A percentile compares a stretch with the other conserved stretches of the same genome.
phyloP scores from a whole-genome alignment of 768 basidiomycete species.

The Mycena crocata region DNA sequence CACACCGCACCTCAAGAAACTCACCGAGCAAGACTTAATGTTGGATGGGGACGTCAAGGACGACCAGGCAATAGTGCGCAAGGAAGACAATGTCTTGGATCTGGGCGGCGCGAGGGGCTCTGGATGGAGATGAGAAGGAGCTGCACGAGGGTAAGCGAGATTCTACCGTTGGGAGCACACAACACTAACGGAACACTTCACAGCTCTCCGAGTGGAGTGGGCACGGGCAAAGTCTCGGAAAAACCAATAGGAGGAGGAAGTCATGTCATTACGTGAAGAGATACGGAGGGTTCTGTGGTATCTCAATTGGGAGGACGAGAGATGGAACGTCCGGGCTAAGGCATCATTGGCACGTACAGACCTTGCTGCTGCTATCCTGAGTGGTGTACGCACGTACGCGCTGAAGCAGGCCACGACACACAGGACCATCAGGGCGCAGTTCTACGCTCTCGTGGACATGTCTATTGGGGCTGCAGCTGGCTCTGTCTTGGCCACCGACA shows the following conservation, averaged over 20 bases:
- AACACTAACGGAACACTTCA: neutral
- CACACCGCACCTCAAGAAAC: no score
- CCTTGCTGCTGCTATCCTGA: neutral
- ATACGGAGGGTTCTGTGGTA: neutral
- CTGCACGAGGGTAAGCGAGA: neutral
- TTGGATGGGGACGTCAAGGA: no score
- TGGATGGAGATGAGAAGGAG: neutral
- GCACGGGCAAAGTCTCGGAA: neutral
- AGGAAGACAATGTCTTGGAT: no score
- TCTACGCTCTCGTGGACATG: no score
- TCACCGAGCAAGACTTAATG: no score
- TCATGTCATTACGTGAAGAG: neutral
- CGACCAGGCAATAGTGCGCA: no score
- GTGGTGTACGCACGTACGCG: neutral
- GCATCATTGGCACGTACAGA: neutral
- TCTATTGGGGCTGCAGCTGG: no score
- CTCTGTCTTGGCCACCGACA: no score
- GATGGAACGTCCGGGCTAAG: neutral
- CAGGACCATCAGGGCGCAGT: no score
- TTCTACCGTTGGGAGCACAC: neutral
- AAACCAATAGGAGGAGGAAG: constrained; percentile 3
- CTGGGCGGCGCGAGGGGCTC: no score
- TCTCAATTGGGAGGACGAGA: neutral
- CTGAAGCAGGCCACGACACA: neutral
- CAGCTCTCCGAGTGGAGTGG: constrained; percentile 4